Evolutionary conservation across 1,284 basidiomycete genomes (phyloP), one percentile per base, ranked within the genome.

Genomic region (Porogramme epimiltina): DNA sequence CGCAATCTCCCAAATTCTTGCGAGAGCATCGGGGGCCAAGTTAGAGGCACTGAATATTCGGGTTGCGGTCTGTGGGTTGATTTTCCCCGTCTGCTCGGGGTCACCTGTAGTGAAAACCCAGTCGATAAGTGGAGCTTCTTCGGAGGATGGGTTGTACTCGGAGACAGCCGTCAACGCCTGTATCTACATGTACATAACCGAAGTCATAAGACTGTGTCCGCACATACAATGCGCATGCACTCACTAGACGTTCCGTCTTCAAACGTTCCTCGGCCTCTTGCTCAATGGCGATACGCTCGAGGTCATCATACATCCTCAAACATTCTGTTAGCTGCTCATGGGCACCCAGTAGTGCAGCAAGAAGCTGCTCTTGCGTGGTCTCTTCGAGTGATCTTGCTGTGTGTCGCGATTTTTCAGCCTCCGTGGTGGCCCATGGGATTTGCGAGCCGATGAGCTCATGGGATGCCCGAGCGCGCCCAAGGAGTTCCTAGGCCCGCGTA

Each of bases 1-100:
- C 40, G 95, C 88, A 54, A 98, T 77, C 37, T 79, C 81, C 95
- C 95, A 99, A 63, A 99, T 89, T 73, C 95, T 88, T 28, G 93
- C 92, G 48, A 98, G 84, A 26, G 81, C 78, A 16, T 79, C 74
- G 5, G 91, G 84, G n/a, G 82, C 71, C 44, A 96, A 79, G 58
- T 85, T 85, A 36, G 92, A 87, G 41, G 89, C 86, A 42, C 81
- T 77, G 62, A 95, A 89, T 45, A 93, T 75, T 61, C 80, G 82
- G 62, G 93, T 83, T 26, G 91, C 91, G 56, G 88, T 83, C 57
- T 91, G 87, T 58, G 90, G 89, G 19, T 88, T 88, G 63, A 95
- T 75, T 51, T 90, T 80, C 15, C 90, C 91, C 41, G 85, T 78
- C 69, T 87, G 83, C 65, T 85, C 77, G 3, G 85, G 73, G 69